Evolutionary conservation across 257 asterid species (phyloP), one percentile per base, ranked within the genome.

Genomic region (Euphrasia confusa): DNA sequence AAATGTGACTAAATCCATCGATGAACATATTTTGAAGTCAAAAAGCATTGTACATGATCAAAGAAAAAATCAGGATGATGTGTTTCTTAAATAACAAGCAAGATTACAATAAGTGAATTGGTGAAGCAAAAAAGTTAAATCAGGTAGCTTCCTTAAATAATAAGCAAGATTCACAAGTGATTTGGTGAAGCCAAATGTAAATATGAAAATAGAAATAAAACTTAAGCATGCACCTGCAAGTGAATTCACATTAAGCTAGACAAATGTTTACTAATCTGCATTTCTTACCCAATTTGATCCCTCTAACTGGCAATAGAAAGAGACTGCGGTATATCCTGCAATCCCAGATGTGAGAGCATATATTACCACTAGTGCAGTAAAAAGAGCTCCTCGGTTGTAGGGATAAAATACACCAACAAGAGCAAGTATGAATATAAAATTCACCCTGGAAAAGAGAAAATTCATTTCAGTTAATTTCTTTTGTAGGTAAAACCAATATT

Each of bases 331-430:
- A 58, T 80, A 87, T 57, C 94, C 95, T 1, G 90, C 84, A 61
- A 82, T 68, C 26, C 93, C 93, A 57, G 86, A 82, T 24, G 95
- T 82, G 33, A 87, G 77, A 15, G 94, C 90, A 71, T 83, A 84
- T 71, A 80, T 80, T 64, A 81, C 82, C 77, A 84, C 77, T 40
- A 87, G 77, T 28, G 94, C 87, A 15, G 84, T 74, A 37, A 82
- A 78, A 5, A 84, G 83, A 53, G 84, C 88, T 69, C 95, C 95
- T n/a, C 89, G 85, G 74, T 87, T 82, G 70, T 82, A 82, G 6
- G 95, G 95, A 72, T 84, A 80, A 71, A 87, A 84, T 57, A 82
- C 87, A 10, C 95, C 93, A n/a, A 84, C 89, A 60, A 87, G 79
- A 32, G 81, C 90, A 4, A 87, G 87, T 45, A 87, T 15, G 77